Conservation (phyloP, 2,329 filamentous ascomycete genomes). For the Botrytis galanthina region DNA sequence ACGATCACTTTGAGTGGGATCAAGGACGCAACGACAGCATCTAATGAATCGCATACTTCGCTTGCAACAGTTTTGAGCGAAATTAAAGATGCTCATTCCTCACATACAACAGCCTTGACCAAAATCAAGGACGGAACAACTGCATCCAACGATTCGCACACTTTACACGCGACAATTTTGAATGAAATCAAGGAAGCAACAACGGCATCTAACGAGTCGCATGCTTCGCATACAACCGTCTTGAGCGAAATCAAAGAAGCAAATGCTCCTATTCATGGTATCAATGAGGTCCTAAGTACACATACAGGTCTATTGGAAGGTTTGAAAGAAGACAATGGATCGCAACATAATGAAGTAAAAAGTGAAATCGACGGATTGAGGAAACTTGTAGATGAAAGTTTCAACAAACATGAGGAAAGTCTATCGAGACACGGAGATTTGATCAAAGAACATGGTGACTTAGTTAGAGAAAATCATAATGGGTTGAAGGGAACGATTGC, state of each 20-base stretch:
- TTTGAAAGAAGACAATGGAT: constrained; percentile 22
- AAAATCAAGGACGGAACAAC: constrained; percentile 19
- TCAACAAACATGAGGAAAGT: constrained; percentile 25
- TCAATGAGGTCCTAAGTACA: neutral
- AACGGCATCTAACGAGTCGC: constrained; percentile 23
- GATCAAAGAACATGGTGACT: constrained; percentile 24
- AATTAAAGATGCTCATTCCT: no score
- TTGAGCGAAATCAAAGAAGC: constrained; percentile 22
- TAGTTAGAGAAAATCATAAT: constrained; percentile 31
- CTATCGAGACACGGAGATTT: constrained; percentile 23
- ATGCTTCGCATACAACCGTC: constrained; percentile 16
- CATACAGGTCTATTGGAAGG: constrained; percentile 28
- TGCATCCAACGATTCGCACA: neutral
- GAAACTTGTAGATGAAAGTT: constrained; percentile 27
- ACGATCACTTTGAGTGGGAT: neutral
- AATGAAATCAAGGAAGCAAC: constrained; percentile 29
- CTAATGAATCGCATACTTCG: no score
- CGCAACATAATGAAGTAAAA: constrained; percentile 27
- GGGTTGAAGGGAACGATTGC: constrained; percentile 30
- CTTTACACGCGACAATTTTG: constrained; percentile 11
- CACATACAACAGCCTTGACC: constrained; percentile 20
- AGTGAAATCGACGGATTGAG: constrained; percentile 31
- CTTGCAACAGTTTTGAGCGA: no score
- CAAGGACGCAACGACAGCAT: no score
- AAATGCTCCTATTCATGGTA: neutral